Evolutionary conservation across 352 stramenopile species (phyloP), one percentile per base, ranked within the genome.

Genomic region (Pythium brassicae): DNA sequence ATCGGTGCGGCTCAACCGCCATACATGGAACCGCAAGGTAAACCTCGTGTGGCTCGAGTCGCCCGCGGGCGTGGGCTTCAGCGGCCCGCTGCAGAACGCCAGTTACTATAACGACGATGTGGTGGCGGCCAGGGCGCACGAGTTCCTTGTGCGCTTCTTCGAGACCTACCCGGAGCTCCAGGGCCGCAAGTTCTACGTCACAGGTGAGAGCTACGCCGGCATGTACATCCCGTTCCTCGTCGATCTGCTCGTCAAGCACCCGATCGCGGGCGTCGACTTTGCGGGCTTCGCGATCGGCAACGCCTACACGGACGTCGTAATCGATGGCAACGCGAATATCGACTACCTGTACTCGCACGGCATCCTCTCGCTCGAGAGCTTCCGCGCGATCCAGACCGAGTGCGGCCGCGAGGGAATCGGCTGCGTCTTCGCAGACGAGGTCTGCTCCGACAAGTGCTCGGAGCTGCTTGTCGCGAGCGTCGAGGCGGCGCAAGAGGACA

Each of bases 221-320:
- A 89, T 96, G 69, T 97, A 97, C 78, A 92, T 97, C 55, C 87
- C 89, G 32, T 95, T 76, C 59, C 64, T 96, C 0, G 81, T 94
- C 7, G 63, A 92, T 45, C 58, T 80, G 22, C 62, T 97, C 27
- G 73, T 97, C 8, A 67, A 77, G 23, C 68, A 74, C 37, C 82
- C 81, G 20, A 75, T 89, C 34, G 37, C 66, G 25, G 71, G 62
- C n/a, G 79, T 94, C 7, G 89, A 89, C 54, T 64, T 94, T 39
- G 68, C 78, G 39, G 85, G 85, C 19, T 83, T 89, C 39, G 81
- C 83, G 15, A 90, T 94, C 43, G 85, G 85, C 15, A 94, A 94
- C 53, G 69, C 73, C 20, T 83, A 82, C 43, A 86, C 76, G 27
- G 74, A 86, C 61, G 75, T 81, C 32, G 55, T 74, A 20, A 78